A percentile compares a stretch with the other conserved stretches of the same genome.
These are phyloP conservation scores for Daedaleopsis sinensis DNA, from an alignment of 768 basidiomycete genomes.

Conservation along the genomic window DNA sequence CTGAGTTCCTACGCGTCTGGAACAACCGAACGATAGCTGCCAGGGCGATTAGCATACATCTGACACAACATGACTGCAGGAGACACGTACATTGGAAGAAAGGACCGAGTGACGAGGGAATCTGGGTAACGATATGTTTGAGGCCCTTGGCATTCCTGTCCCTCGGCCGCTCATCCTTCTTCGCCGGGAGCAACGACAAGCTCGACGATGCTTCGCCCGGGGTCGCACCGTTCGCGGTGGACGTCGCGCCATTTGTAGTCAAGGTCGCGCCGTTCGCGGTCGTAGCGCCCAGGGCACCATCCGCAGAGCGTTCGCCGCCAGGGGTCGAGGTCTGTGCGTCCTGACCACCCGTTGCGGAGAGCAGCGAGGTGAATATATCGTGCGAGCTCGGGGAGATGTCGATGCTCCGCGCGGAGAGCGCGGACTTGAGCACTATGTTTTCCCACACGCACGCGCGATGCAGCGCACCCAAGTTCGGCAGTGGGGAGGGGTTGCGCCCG, in stretches of 20 bases:
- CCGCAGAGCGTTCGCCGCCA: conserved; percentile 28
- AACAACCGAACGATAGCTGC: conserved; percentile 87
- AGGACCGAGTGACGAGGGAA: conserved; percentile 74
- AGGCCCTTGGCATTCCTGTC: conserved; percentile 76
- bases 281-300: conserved; percentile 26
- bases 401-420: conserved; percentile 38
- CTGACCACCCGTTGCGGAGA: background rate
- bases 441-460: conserved; percentile 88
- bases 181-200: conserved; percentile 20
- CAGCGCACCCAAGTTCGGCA: conserved; percentile 74
- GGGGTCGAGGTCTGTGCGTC: conserved; percentile 28
- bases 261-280: background rate
- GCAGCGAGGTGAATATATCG: background rate
- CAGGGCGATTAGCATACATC: background rate
- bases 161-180: conserved; percentile 47
- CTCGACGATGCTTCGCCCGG: background rate
- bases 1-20: conserved; percentile 77
- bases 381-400: conserved; percentile 11
- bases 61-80: background rate
- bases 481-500: conserved; percentile 53
- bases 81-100: conserved; percentile 78
- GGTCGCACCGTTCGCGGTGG: background rate
- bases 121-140: conserved; percentile 77
- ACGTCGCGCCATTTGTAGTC: conserved; percentile 33
- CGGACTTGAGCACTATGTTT: conserved; percentile 75